Evolutionary conservation across 139 green algal species (phyloP).

Genomic region (Edaphochlamys debaryana): DNA sequence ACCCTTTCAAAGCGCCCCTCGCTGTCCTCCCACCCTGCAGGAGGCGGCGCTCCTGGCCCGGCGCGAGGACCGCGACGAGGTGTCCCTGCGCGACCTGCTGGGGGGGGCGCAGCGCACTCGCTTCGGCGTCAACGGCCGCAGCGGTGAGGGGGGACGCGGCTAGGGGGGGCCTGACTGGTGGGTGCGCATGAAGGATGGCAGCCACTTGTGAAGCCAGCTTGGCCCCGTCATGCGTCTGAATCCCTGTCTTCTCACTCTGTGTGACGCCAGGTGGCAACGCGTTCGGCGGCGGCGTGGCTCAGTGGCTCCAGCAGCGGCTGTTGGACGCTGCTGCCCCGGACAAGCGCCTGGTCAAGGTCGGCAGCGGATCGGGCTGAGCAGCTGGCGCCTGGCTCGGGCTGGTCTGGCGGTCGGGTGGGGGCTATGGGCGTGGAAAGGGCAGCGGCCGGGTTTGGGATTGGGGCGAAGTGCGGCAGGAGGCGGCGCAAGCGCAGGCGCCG

Average conservation of each 20-base stretch:
- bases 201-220: neutral
- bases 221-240: neutral
- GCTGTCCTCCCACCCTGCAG: neutral
- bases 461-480: no score
- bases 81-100: constrained; percentile 78
- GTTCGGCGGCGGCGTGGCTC: neutral
- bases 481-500: no score
- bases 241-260: neutral
- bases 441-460: no score
- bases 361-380: neutral
- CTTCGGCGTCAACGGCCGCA: constrained; percentile 42
- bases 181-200: neutral
- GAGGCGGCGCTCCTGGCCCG: constrained; percentile 89
- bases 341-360: constrained; percentile 20
- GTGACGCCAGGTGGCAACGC: constrained; percentile 4
- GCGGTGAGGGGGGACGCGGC: neutral
- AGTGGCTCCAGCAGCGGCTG: constrained; percentile 9
- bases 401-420: no score
- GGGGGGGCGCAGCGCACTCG: constrained; percentile 72
- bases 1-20: no score
- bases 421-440: no score
- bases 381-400: no score
- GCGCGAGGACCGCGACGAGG: constrained; percentile 56
- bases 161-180: neutral
- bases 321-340: constrained; percentile 20